phyloP scores from a whole-genome alignment of 176 grass and related monocot genomes.

The Lolium perenne region DNA sequence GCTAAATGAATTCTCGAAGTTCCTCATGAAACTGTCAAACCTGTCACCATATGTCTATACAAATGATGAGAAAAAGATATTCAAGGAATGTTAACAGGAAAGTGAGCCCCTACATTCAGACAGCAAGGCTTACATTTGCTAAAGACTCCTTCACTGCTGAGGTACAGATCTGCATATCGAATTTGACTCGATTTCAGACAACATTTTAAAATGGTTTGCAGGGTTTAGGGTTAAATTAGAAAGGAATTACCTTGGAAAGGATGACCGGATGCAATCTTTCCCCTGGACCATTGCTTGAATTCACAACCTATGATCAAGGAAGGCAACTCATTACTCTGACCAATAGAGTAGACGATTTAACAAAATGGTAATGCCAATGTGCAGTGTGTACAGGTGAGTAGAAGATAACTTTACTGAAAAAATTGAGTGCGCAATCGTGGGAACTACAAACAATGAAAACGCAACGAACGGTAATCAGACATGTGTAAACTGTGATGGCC shows the following conservation, averaged over 20 bases:
- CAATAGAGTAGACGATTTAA: background rate
- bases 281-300: slow-evolving; percentile 48
- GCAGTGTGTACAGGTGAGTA: background rate
- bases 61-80: slow-evolving; percentile 27
- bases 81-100: background rate
- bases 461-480: background rate
- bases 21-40: slow-evolving; percentile 75
- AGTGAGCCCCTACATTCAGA: slow-evolving; percentile 16
- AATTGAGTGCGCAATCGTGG: background rate
- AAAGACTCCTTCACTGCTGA: slow-evolving; percentile 89
- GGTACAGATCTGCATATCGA: slow-evolving; percentile 76
- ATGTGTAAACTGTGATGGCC: background rate
- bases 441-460: too few relatives aligned
- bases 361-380: background rate
- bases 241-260: slow-evolving; percentile 64
- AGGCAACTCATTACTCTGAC: background rate
- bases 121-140: slow-evolving; percentile 69
- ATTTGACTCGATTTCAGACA: background rate
- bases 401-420: background rate
- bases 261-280: slow-evolving; percentile 53
- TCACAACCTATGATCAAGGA: slow-evolving; percentile 58
- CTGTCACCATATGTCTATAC: slow-evolving; percentile 87
- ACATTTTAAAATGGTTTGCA: slow-evolving; percentile 2
- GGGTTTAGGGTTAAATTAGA: slow-evolving; percentile 18
- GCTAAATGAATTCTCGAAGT: slow-evolving; percentile 95